Evolutionary conservation across 225 moss, liverwort and hornwort genomes (phyloP), one percentile per base, ranked within the genome.

Genomic region (Physcomitrellopsis africana): DNA sequence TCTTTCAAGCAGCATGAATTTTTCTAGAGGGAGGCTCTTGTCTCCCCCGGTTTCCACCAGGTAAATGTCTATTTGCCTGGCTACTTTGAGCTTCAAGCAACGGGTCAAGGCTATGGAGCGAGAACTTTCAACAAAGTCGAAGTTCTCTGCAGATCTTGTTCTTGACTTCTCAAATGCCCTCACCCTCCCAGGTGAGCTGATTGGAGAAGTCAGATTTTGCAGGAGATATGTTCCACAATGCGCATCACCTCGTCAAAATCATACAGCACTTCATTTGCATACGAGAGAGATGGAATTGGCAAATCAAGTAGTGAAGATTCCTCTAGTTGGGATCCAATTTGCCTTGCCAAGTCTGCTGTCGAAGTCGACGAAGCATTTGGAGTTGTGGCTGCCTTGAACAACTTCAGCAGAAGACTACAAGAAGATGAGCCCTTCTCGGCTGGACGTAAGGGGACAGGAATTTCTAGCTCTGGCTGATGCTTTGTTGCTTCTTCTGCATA

Each of bases 51-150:
- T 76, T 65, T 86, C 89, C 0, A 86, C 80, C 71, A 89, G 22
- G 61, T 86, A 89, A 66, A 86, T 82, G 69, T 89, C 89, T 52
- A 89, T 80, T 32, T 86, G 81, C 57, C 84, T 86, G 26, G 89
- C 86, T 20, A 89, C 86, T 76, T 70, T 76, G 14, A 89, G 52
- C 73, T 86, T 84, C 8, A 86, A 74, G 72, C 77, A 77, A 55
- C 86, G 86, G 22, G 82, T 82, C 48, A 75, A 60, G 24, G 76
- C 65, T n/a, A 78, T 84, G 9, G 80, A 75, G 44, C 84, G 69
- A 37, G 56, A 77, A 69, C 89, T 82, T 60, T 72, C 89, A 49
- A 53, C 32, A 18, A 81, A 46, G 1, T 89, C 82, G 19, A 86
- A 42, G 32, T 70, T 75, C 58, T 89, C 86, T 54, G 86, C 82